Evolutionary conservation across 2,329 filamentous ascomycete species (phyloP), one percentile per base, ranked within the genome.

Genomic region (Ceratocystis destructans): DNA sequence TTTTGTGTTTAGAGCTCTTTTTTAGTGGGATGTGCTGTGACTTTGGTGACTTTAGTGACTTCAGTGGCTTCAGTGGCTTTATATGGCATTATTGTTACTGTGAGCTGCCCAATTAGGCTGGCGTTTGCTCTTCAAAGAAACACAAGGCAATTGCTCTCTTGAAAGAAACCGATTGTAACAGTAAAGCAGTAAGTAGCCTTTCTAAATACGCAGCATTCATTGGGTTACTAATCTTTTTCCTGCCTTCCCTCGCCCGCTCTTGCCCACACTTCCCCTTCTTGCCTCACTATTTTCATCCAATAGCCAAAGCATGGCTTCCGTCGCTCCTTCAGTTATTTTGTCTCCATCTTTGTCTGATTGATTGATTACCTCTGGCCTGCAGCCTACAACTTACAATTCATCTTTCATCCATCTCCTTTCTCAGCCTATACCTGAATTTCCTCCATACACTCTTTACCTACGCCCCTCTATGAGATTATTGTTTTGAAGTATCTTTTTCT

Each of bases 371-470:
- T 17, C 25, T 15, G 15, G 22, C 37, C 37, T 12, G 10, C 37
- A 41, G 10, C 37, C 10, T 41, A 41, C 37, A 41, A 37, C 33
- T 12, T 37, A 12, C 33, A 25, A 37, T 33, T n/a, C 3, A 37
- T 59, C 55, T 25, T 37, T n/a, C 37, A 31, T 59, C 55, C 7
- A 17, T 37, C 55, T 31, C 33, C 22, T 17, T 59, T 37, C 55
- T n/a, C 55, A 31, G 33, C 17, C 22, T 17, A 10, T 31, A 37
- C 55, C 53, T 59, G 53, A 15, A 31, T 59, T 59, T 20, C 37
- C 22, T n/a, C 48, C 55, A 17, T 31, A 59, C 28, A 20, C 55
- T 59, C 15, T 59, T 59, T 59, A 31, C 55, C 55, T 59, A 59
- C 55, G 15, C 55, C 17, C 20, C 33, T n/a, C 28, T 2, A 33